Base-by-base conservation (phyloP, 2,329 filamentous ascomycete species). In the Balansia obtecta region DNA sequence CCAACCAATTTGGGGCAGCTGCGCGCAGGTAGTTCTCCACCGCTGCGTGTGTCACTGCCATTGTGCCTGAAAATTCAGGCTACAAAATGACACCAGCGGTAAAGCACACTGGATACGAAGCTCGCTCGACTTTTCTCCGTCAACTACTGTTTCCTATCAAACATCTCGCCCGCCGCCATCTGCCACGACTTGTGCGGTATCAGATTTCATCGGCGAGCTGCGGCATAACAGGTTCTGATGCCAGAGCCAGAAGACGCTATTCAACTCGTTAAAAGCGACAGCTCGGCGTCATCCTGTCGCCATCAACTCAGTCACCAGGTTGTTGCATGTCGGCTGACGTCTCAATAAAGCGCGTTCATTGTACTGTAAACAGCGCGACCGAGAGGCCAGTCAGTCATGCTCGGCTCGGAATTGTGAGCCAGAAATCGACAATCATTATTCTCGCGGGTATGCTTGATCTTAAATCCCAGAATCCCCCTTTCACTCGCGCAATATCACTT, bases 1-100 rank as follows among this genome's bases (percentile, higher is more conserved):
- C 16, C 37, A n/a, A 30, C 16, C 30, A 30, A 13, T 10, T 16
- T 18, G 38, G n/a, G 10, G 10, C 32, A n/a, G 5, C 39, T 16
- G 8, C 44, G 30, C 15, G 27, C 27, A 27, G 27, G 5, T 27
- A 5, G 7, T 30, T 41, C 27, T 27, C 27, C 27, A 5, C 27
- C 27, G 11, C 20, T 40, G 40, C 27, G 42, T 27, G 27, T 27
- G 8, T 27, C 4, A 27, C 27, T 30, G 51, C 46, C 53, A 61
- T 61, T 56, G 48, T 66, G 63, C 64, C 64, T 65, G 63, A 65
- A 52, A 61, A 58, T 53, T 59, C 53, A 55, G 63, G 64, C 62
- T 54, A 53, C 48, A 34, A n/a, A 32, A 45, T 41, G 46, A 30
- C 16, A 30, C 27, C 46, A 27, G 27, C 27, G 27, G 27, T 27